phyloP scores from a whole-genome alignment of 805 yeast genomes.

The Deakozyma indianensis region DNA sequence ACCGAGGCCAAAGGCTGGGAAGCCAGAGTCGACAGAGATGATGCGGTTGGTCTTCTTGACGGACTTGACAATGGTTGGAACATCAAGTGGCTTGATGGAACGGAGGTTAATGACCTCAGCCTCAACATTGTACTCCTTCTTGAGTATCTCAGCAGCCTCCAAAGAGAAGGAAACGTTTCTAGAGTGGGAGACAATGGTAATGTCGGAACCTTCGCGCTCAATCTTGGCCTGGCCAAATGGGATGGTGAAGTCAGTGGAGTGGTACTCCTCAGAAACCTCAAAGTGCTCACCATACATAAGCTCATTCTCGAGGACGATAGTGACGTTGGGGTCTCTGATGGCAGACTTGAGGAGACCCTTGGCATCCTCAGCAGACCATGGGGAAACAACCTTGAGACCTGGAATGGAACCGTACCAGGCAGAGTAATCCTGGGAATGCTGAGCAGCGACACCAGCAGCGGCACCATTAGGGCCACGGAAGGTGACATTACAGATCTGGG shows the following conservation, averaged over 20 bases:
- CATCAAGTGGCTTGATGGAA: conserved; percentile 92
- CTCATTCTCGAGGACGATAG: conserved; percentile 91
- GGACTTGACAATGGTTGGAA: conserved; percentile 68
- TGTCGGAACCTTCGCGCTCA: conserved; percentile 85
- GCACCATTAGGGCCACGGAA: conserved; percentile 99
- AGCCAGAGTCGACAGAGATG: conserved; percentile 92
- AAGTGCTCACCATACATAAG: conserved; percentile 84
- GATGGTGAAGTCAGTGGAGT: conserved; percentile 74
- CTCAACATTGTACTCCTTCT: conserved; percentile 70
- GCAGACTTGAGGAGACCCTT: conserved; percentile 94
- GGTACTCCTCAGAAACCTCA: conserved; percentile 78
- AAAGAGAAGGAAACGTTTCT: conserved; percentile 79
- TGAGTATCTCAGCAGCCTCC: conserved; percentile 78
- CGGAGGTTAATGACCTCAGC: conserved; percentile 94
- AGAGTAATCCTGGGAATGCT: conserved; percentile 95
- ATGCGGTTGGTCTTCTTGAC: conserved; percentile 95
- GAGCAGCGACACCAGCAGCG: conserved; percentile 99
- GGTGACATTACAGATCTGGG: conserved; percentile 79
- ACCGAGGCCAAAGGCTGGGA: conserved; percentile 98
- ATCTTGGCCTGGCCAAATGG: conserved; percentile 95
- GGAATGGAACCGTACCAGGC: conserved; percentile 99
- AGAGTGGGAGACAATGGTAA: conserved; percentile 80
- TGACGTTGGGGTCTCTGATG: conserved; percentile 97
- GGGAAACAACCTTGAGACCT: conserved; percentile 92
- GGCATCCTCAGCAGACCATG: conserved; percentile 90